Percentiles rank a stretch among this genome's conserved stretches.
Evolutionary conservation across 768 basidiomycete genomes (phyloP).

Genomic region (Coprinopsis sp.): DNA sequence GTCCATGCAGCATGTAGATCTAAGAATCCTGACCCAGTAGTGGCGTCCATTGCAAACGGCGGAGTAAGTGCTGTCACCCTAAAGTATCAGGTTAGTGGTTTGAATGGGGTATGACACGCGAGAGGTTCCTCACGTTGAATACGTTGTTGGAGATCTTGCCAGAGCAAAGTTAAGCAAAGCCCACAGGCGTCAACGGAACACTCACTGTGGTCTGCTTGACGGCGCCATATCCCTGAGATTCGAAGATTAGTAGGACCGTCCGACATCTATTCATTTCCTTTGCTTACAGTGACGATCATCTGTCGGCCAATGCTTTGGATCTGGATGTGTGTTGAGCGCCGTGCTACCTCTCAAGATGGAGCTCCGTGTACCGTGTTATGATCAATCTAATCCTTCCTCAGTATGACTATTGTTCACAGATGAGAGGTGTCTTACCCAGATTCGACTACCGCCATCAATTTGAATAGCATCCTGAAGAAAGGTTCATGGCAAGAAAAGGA

Average conservation of each 20-base stretch:
- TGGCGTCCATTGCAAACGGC: constrained; percentile 19
- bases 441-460: constrained; percentile 22
- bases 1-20: neutral
- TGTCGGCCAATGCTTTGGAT: constrained; percentile 22
- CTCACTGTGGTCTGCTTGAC: constrained; percentile 20
- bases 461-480: constrained; percentile 18
- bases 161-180: neutral
- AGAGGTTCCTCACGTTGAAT: constrained; percentile 14
- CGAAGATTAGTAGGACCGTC: neutral
- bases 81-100: neutral
- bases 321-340: neutral
- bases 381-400: constrained; percentile 8
- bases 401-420: too few species aligned
- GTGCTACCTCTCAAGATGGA: neutral
- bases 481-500: neutral
- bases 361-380: constrained; percentile 12
- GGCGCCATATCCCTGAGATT: constrained; percentile 16
- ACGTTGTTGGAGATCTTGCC: constrained; percentile 19
- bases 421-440: constrained; percentile 17
- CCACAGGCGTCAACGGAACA: neutral
- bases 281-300: constrained; percentile 20
- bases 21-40: constrained; percentile 10
- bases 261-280: neutral
- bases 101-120: neutral
- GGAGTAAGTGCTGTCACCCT: constrained; percentile 16